A percentile compares a stretch with the other conserved stretches of the same genome.
Conservation (phyloP, 257 asterid genomes). For the Fraxinus cuspidata region DNA sequence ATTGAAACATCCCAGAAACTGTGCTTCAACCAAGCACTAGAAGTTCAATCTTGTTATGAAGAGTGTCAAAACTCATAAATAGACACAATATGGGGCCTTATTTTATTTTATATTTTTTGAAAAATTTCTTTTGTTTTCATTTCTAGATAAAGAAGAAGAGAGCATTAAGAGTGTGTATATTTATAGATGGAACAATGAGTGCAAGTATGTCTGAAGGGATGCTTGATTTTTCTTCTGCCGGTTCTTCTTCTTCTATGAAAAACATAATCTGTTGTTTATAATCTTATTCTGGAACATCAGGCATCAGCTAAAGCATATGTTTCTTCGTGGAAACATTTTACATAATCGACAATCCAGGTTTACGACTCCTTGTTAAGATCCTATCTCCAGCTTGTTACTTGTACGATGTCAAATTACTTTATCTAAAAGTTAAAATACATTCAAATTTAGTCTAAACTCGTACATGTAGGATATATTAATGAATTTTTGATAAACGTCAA, state of each 20-base stretch:
- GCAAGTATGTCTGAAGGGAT: background rate
- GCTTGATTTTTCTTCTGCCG: background rate
- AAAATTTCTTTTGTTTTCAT: background rate
- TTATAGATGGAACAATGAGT: conserved; percentile 4
- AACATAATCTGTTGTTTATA: background rate
- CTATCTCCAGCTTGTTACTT: no score
- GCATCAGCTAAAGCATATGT: background rate
- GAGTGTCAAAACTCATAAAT: background rate
- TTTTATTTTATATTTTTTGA: background rate
- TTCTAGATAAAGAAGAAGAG: conserved; percentile 15
- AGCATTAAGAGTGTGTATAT: background rate
- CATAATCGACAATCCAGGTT: no score
- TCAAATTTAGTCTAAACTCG: no score
- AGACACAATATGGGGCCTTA: background rate
- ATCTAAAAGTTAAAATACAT: no score
- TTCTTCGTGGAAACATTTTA: no score
- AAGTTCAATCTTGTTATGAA: no score
- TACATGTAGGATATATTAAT: no score
- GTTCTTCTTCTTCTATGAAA: background rate
- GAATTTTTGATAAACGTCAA: no score
- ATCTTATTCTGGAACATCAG: background rate
- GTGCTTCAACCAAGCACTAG: background rate
- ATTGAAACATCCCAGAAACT: background rate
- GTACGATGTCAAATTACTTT: no score
- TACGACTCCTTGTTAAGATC: no score